These are phyloP conservation scores for Cordyceps farinosa DNA, from an alignment of 2,329 filamentous ascomycete species.

Conservation along the genomic window DNA sequence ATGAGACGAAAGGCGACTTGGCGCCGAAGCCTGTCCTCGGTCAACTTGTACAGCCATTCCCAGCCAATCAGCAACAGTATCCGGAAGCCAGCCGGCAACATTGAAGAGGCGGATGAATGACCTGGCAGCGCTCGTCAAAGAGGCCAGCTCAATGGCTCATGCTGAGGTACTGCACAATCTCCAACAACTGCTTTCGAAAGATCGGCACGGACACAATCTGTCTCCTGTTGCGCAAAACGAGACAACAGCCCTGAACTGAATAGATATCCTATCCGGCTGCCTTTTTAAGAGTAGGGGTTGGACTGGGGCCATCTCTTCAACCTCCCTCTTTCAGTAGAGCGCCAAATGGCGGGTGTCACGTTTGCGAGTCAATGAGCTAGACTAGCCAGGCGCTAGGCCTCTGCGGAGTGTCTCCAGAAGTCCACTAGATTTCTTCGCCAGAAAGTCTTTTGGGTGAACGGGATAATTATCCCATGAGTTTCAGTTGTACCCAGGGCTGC, in stretches of 20 bases:
- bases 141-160: neutral
- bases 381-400: conserved; percentile 8
- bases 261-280: conserved; percentile 4
- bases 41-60: neutral
- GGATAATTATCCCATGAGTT: neutral
- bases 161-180: neutral
- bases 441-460: neutral
- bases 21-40: neutral
- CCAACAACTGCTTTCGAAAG: neutral
- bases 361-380: conserved; percentile 8
- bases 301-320: neutral
- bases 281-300: conserved; percentile 11
- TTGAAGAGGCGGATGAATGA: neutral
- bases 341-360: conserved; percentile 11
- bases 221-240: neutral
- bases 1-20: neutral
- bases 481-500: neutral
- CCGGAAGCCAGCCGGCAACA: neutral
- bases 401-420: neutral
- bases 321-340: conserved; percentile 17
- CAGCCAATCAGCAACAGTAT: neutral
- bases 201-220: neutral
- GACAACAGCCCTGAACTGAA: neutral
- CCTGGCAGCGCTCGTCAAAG: neutral
- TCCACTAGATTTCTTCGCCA: neutral